Evolutionary conservation across 169 alveolate genomes (phyloP).

Genomic region (Perkinsus marinus): DNA sequence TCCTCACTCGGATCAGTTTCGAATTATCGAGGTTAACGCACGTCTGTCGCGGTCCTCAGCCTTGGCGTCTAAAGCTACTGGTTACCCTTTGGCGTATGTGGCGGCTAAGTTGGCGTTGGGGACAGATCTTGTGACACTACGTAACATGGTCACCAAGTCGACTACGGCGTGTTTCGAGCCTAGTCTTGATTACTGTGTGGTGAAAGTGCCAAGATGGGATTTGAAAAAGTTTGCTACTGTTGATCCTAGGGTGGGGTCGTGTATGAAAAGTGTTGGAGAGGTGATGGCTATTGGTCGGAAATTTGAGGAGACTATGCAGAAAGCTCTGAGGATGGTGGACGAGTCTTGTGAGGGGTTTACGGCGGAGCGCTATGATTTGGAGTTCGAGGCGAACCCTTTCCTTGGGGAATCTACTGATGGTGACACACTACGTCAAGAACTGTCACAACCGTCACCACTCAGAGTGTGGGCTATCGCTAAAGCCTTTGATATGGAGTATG

Average conservation of each 20-base stretch:
- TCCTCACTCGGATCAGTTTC: constrained; percentile 57
- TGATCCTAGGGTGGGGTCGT: constrained; percentile 49
- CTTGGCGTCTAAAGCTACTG: constrained; percentile 74
- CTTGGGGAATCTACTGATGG: background rate
- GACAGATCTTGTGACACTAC: constrained; percentile 34
- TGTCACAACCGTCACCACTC: constrained; percentile 8
- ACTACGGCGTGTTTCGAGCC: constrained; percentile 82
- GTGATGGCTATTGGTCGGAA: constrained; percentile 75
- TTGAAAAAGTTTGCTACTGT: constrained; percentile 60
- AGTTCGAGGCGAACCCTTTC: background rate
- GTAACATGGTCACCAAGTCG: constrained; percentile 57
- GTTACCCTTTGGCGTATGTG: constrained; percentile 73
- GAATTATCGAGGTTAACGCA: constrained; percentile 74
- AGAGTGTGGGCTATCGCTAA: constrained; percentile 55
- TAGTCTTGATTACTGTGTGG: constrained; percentile 61
- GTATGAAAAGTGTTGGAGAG: constrained; percentile 76
- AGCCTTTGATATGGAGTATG: constrained; percentile 54
- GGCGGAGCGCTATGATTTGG: constrained; percentile 7
- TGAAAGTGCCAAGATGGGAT: constrained; percentile 74
- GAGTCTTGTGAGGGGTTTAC: constrained; percentile 14
- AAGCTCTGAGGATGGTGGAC: constrained; percentile 46
- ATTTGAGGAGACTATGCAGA: constrained; percentile 73
- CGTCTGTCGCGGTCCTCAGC: constrained; percentile 71
- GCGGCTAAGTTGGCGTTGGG: constrained; percentile 76
- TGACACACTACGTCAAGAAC: constrained; percentile 7